These are phyloP conservation scores for Arachis stenosperma DNA, from an alignment of 306 rosid species.

Conservation along the genomic window DNA sequence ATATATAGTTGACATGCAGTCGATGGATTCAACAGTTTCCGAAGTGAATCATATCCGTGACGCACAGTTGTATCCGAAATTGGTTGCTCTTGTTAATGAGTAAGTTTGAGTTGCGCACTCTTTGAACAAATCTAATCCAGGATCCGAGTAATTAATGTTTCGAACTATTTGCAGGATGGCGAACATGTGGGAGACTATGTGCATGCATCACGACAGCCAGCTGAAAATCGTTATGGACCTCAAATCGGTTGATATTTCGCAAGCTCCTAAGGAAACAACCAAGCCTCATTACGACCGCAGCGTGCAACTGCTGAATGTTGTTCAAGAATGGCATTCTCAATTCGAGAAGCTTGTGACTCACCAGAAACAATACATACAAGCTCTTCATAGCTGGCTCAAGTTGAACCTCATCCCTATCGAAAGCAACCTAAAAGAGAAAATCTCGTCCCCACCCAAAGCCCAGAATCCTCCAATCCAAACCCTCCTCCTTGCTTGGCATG, in stretches of 20 bases:
- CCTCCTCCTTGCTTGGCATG: constrained; percentile 72
- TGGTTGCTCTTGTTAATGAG: constrained; percentile 71
- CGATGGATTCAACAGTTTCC: constrained; percentile 84
- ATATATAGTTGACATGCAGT: constrained; percentile 92
- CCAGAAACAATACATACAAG: constrained; percentile 78
- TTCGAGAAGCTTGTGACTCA: constrained; percentile 74
- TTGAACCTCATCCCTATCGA: constrained; percentile 81
- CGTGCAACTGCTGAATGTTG: constrained; percentile 59
- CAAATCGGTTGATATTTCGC: constrained; percentile 63
- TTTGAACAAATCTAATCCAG: constrained; percentile 3
- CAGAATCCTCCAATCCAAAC: constrained; percentile 75
- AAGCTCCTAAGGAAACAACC: constrained; percentile 70
- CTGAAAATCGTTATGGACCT: constrained; percentile 58
- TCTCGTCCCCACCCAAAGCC: constrained; percentile 66
- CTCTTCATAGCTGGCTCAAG: constrained; percentile 74
- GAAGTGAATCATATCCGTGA: constrained; percentile 84
- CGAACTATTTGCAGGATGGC: constrained; percentile 58
- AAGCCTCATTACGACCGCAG: constrained; percentile 72
- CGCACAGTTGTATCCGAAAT: constrained; percentile 77
- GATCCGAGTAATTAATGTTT: neutral
- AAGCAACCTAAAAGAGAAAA: constrained; percentile 82
- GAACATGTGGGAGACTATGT: constrained; percentile 76
- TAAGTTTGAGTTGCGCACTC: constrained; percentile 41
- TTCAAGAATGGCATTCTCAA: constrained; percentile 67
- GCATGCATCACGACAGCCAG: constrained; percentile 62